phyloP scores from a whole-genome alignment of 2,329 filamentous ascomycete genomes.

The Alternaria consortialis region DNA sequence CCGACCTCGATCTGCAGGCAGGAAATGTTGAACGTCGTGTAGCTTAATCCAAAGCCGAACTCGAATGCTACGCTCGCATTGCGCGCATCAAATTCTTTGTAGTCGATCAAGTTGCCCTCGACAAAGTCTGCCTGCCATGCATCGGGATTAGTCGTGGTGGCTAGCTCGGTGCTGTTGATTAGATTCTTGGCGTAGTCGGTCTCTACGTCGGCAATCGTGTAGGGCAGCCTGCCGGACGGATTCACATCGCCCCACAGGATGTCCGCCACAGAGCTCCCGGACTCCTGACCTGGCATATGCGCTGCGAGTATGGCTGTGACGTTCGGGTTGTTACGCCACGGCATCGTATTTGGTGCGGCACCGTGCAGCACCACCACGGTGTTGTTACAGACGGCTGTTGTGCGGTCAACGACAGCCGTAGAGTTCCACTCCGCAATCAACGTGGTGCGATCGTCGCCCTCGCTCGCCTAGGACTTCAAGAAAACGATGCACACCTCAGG shows the following conservation, averaged over 20 bases:
- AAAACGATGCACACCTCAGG: slow-evolving; percentile 63
- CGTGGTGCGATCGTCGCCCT: slow-evolving; percentile 54
- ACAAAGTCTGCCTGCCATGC: slow-evolving; percentile 61
- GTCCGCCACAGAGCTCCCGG: slow-evolving; percentile 50
- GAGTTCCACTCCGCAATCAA: slow-evolving; percentile 56
- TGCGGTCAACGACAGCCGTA: slow-evolving; percentile 52
- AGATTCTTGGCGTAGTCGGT: slow-evolving; percentile 67
- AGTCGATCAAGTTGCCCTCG: slow-evolving; percentile 64
- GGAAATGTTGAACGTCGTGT: slow-evolving; percentile 44
- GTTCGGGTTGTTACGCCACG: slow-evolving; percentile 52
- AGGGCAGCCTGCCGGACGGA: slow-evolving; percentile 83
- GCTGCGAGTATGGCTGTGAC: slow-evolving; percentile 53
- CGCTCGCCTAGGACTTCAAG: slow-evolving; percentile 62
- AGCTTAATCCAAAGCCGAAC: slow-evolving; percentile 51
- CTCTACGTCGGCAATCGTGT: slow-evolving; percentile 78
- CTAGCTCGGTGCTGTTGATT: slow-evolving; percentile 48
- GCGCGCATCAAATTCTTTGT: slow-evolving; percentile 60
- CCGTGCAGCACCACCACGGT: slow-evolving; percentile 60
- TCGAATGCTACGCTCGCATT: slow-evolving; percentile 43
- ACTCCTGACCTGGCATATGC: slow-evolving; percentile 53
- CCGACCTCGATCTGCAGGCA: slow-evolving; percentile 5
- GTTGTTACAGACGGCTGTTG: slow-evolving; percentile 57
- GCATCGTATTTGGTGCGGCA: slow-evolving; percentile 51
- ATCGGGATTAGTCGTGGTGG: slow-evolving; percentile 45
- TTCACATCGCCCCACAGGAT: slow-evolving; percentile 77